Evolutionary conservation across 2,329 filamentous ascomycete genomes (phyloP), one percentile per base, ranked within the genome.

Genomic region (Cladosporium sp.): DNA sequence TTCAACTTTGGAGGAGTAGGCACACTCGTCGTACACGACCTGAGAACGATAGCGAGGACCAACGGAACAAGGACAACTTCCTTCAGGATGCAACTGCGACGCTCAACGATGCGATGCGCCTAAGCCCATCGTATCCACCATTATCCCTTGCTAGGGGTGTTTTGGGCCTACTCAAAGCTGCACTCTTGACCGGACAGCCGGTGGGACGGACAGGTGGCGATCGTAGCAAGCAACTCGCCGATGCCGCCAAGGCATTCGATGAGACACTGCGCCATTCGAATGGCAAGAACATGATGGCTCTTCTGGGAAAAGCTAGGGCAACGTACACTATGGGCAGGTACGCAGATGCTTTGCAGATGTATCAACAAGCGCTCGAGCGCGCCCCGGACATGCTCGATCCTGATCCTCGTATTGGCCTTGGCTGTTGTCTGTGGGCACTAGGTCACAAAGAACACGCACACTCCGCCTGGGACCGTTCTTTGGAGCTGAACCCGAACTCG

Each of bases 401-500:
- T 0, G 94, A 99, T 73, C 95, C 94, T 64, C 85, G 95, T 65
- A 93, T 99, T 65, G 94, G 94, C 56, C 93, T 99, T 68, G 94
- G 94, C 45, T 94, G 91, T 74, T 99, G 94, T 77, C 88, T 97
- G 72, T 99, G 95, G 94, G 90, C 96, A 73, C 80, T 99, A 25
- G 92, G 92, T 10, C 91, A 90, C 78, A 97, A 95, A 73, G 90
- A 96, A 34, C 91, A 96, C 67, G 94, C 95, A 7, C 93, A 90
- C 70, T 78, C 80, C 48, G 93, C 94, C 12, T 99, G 94, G 94
- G 89, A 96, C 70, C 83, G 94, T 62, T 86, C 88, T 12, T 76
- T 97, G 25, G 90, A 95, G 70, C 82, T 97, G 71, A 86, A 87
- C 67, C 86, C 90, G 0, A 83, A 91, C 22, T 96, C 91, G 20